These are phyloP conservation scores for Candida boleticola DNA, from an alignment of 805 yeast genomes.

Conservation along the genomic window DNA sequence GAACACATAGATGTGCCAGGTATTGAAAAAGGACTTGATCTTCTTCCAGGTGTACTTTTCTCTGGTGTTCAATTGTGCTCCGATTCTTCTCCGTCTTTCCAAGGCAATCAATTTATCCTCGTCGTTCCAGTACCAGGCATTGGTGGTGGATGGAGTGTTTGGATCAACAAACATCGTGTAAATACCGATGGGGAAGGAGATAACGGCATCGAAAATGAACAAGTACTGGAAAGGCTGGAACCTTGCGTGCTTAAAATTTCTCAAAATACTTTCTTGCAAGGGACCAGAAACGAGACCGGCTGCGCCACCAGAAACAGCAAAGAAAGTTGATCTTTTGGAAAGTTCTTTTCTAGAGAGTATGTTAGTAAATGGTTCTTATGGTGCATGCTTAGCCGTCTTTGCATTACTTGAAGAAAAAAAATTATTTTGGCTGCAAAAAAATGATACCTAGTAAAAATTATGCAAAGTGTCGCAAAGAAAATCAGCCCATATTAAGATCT, in stretches of 20 bases:
- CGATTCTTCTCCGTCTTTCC: conserved; percentile 42
- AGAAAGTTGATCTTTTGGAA: conserved; percentile 28
- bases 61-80: conserved; percentile 42
- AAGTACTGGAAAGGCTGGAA: conserved; percentile 33
- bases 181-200: conserved; percentile 31
- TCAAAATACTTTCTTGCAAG: conserved; percentile 27
- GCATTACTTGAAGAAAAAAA: not conserved
- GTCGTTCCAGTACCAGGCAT: conserved; percentile 28
- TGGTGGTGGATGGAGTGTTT: conserved; percentile 35
- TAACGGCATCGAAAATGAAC: conserved; percentile 33
- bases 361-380: conserved; percentile 13
- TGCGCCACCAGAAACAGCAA: conserved; percentile 27
- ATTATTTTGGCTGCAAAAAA: too few species aligned
- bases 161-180: conserved; percentile 33
- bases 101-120: conserved; percentile 43
- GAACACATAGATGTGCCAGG: conserved; percentile 52
- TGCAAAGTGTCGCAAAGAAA: conserved; percentile 24
- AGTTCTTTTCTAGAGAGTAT: conserved; percentile 15
- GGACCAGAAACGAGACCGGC: conserved; percentile 34
- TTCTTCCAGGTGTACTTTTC: conserved; percentile 39
- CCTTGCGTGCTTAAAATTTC: conserved; percentile 17
- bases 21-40: conserved; percentile 40
- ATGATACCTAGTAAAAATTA: too few species aligned
- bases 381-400: too few species aligned
- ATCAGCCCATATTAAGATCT: too few species aligned